Base-by-base conservation (phyloP, 805 yeast species). In the Candida patagonica region DNA sequence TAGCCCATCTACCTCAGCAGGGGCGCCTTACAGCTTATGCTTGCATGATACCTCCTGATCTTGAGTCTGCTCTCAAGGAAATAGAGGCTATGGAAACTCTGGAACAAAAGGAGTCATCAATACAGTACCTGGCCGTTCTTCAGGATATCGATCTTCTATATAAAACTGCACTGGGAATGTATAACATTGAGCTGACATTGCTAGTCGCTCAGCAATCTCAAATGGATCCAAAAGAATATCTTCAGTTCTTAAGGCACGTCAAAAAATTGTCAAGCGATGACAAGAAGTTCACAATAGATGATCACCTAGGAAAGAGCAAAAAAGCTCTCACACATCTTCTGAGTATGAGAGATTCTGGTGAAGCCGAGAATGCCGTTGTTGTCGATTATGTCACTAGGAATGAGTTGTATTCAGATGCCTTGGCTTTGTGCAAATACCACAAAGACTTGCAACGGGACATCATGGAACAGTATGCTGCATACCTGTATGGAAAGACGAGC, bases 161-260 rank as follows among this genome's bases (percentile, higher is more conserved):
- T 61, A 71, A 78, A 35, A 77, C 79, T 15, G 82, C 96, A 0
- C 69, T 92, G 42, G 81, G 94, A 2, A 64, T 82, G 16, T 92
- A 92, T 54, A 81, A 92, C 56, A 78, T 92, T 30, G 78, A 78
- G 42, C 65, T 89, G 52, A 75, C 97, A 0, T 68, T 92, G 42
- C 69, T 73, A 9, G 78, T 92, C 43, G 98, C 98, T 0, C 97
- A 94, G 57, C 92, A 87, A 54, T 87, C 96, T 0, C 97, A 89
- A 60, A 88, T 81, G 69, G 99, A 92, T 63, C 99, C 99, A 19
- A 86, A 88, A 54, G 99, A 92, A 60, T 92, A 92, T 51, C 65
- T 92, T 38, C 96, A 98, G 38, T 92, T 92, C 60, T 68, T 92
- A 48, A 95, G 86, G 54, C 71, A 77, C 35, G 66, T 92, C 40